These are phyloP conservation scores for Paramyrothecium sp. DNA, from an alignment of 2,329 filamentous ascomycete genomes.

Conservation along the genomic window DNA sequence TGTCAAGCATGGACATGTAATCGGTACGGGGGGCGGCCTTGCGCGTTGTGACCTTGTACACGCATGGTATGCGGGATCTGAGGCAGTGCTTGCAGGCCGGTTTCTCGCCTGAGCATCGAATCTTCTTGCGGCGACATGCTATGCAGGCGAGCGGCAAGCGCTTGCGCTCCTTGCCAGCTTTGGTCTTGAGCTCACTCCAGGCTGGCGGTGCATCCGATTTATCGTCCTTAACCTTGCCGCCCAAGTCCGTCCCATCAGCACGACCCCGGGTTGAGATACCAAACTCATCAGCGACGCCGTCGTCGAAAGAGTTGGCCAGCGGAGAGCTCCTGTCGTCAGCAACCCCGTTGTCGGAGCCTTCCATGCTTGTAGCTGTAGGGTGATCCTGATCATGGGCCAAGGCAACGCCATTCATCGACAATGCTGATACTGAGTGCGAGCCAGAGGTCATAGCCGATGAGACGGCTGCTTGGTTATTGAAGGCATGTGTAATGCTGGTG, in stretches of 20 bases:
- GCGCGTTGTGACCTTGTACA: constrained; percentile 94
- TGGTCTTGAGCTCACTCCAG: constrained; percentile 84
- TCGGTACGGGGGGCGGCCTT: constrained; percentile 94
- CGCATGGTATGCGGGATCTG: constrained; percentile 87
- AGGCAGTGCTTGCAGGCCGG: constrained; percentile 96
- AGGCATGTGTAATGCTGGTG: constrained; percentile 26
- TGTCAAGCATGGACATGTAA: constrained; percentile 99
- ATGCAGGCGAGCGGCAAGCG: constrained; percentile 91
- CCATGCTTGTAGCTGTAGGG: constrained; percentile 25
- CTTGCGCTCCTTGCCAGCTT: constrained; percentile 94
- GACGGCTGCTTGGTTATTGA: constrained; percentile 27
- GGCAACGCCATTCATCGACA: constrained; percentile 17
- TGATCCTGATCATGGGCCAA: constrained; percentile 20
- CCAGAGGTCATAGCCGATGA: constrained; percentile 12
- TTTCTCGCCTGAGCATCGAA: constrained; percentile 95
- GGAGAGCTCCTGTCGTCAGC: constrained; percentile 39
- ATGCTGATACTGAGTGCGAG: constrained; percentile 5
- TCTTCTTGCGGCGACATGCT: constrained; percentile 94
- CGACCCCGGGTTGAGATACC: constrained; percentile 45
- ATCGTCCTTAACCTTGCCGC: constrained; percentile 53
- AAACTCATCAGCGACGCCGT: constrained; percentile 58
- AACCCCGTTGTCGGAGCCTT: constrained; percentile 44
- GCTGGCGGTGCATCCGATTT: constrained; percentile 59
- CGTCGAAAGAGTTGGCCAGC: constrained; percentile 48
- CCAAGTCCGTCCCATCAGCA: constrained; percentile 53